Evolutionary conservation across 1,139 yeast genomes (phyloP).

Genomic region (Lodderomyces parapsilosis): DNA sequence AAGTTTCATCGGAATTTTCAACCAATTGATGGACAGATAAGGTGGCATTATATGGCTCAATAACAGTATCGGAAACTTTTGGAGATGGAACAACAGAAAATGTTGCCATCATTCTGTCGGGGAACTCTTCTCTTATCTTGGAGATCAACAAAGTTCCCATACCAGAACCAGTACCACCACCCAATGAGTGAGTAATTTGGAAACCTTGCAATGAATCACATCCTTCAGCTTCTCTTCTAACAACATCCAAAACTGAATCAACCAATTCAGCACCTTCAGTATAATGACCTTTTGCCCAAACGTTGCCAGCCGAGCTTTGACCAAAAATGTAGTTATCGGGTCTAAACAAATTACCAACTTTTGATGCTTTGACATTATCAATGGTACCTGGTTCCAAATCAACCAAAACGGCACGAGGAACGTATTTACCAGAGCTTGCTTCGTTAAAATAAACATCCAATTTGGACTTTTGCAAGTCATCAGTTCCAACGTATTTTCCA

Average conservation of each 20-base stretch:
- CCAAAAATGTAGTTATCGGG: conserved; percentile 90
- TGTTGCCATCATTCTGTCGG: conserved; percentile 95
- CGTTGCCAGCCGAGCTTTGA: conserved; percentile 90
- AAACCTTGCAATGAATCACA: conserved; percentile 92
- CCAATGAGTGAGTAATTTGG: conserved; percentile 89
- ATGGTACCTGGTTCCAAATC: conserved; percentile 94
- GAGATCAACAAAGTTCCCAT: conserved; percentile 86
- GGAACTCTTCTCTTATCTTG: conserved; percentile 82
- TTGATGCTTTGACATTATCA: conserved; percentile 75
- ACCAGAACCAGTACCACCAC: conserved; percentile 98
- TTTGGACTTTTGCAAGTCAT: conserved; percentile 64
- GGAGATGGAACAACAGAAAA: conserved; percentile 92
- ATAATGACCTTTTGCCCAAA: conserved; percentile 96
- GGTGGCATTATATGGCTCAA: conserved; percentile 92
- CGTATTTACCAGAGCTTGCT: conserved; percentile 82
- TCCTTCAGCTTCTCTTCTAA: conserved; percentile 91
- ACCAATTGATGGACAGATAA: conserved; percentile 89
- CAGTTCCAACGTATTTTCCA: conserved; percentile 72
- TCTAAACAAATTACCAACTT: conserved; percentile 79
- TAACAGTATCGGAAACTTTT: conserved; percentile 87
- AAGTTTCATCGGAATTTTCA: conserved; percentile 87
- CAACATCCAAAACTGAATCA: conserved; percentile 83
- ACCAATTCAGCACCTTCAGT: conserved; percentile 95
- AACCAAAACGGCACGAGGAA: conserved; percentile 89
- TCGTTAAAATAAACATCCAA: conserved; percentile 51